phyloP scores from a whole-genome alignment of 176 grass and related monocot genomes.

The Eragrostis curvula region DNA sequence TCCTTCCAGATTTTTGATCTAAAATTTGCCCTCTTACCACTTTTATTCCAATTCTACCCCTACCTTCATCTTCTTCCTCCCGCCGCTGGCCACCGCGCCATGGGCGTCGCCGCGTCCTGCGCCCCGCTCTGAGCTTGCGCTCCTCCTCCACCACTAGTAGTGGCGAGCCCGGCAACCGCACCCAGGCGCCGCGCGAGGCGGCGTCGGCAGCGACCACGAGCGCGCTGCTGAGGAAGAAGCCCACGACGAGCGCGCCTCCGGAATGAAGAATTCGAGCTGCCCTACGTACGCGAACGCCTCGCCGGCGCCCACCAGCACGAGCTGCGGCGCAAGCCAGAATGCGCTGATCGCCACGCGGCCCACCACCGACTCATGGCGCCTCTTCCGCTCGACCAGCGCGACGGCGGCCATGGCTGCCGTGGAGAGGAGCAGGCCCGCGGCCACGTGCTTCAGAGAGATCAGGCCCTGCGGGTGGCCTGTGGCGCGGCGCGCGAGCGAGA shows the following conservation, averaged over 20 bases:
- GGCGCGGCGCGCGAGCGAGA: conserved; percentile 46
- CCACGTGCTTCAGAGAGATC: conserved; percentile 59
- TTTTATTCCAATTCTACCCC: too few species aligned
- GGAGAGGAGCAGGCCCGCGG: conserved; percentile 52
- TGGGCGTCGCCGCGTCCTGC: too few species aligned
- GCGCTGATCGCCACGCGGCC: conserved; percentile 22
- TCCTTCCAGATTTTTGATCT: too few species aligned
- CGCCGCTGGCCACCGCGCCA: too few species aligned
- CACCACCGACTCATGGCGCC: not conserved
- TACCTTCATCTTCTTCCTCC: too few species aligned
- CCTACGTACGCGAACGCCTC: conserved; percentile 81
- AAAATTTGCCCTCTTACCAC: too few species aligned
- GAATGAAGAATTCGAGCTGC: conserved; percentile 76
- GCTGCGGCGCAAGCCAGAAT: conserved; percentile 68
- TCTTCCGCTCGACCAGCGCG: conserved; percentile 47
- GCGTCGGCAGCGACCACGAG: conserved; percentile 46
- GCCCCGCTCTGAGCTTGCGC: too few species aligned
- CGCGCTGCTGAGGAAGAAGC: conserved; percentile 65
- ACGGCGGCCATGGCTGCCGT: conserved; percentile 58
- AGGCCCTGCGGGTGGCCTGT: conserved; percentile 50
- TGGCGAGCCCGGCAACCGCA: too few species aligned
- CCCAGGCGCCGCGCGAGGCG: conserved; percentile 49
- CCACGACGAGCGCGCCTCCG: conserved; percentile 57
- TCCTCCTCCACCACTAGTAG: too few species aligned
- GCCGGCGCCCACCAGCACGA: conserved; percentile 68